Percentiles rank a stretch among this genome's conserved stretches.
Conservation (phyloP, 768 basidiomycete genomes). For the Mycena venus region DNA sequence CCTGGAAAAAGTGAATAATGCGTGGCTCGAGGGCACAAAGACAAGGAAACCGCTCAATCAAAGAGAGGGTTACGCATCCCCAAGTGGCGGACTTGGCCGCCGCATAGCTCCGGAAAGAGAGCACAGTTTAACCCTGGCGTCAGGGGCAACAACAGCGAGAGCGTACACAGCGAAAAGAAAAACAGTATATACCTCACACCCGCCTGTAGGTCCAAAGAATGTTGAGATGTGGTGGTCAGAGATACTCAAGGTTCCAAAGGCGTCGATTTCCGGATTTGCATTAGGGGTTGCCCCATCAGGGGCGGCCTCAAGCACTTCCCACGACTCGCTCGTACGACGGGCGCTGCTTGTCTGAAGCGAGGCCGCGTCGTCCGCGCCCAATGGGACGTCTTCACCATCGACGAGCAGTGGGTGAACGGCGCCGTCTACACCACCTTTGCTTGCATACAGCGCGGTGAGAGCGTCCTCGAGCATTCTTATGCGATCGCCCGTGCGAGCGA, state of each 20-base stretch:
- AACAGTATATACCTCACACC: constrained; percentile 67
- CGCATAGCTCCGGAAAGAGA: not conserved
- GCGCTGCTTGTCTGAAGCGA: not conserved
- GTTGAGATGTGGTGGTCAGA: constrained; percentile 69
- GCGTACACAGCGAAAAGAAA: constrained; percentile 2
- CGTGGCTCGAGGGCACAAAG: not conserved
- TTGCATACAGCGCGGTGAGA: constrained; percentile 64
- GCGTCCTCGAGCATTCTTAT: constrained; percentile 75
- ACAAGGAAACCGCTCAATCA: not conserved
- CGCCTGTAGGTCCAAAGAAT: constrained; percentile 77
- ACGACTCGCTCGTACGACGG: not conserved
- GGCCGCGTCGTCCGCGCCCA: not conserved
- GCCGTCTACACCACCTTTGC: too few species aligned
- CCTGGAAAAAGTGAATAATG: too few species aligned
- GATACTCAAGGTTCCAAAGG: constrained; percentile 74
- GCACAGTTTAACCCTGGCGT: not conserved
- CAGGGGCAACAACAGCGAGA: not conserved
- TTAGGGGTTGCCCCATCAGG: constrained; percentile 9
- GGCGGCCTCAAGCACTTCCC: constrained; percentile 7
- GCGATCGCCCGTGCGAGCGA: constrained; percentile 64
- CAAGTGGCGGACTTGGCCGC: not conserved
- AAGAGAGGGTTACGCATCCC: not conserved
- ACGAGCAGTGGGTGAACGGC: constrained; percentile 66
- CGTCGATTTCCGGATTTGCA: constrained; percentile 58
- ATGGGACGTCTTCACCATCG: constrained; percentile 18